A percentile compares a stretch with the other conserved stretches of the same genome.
phyloP scores from a whole-genome alignment of 805 yeast genomes.

The Wickerhamiella nectarea region DNA sequence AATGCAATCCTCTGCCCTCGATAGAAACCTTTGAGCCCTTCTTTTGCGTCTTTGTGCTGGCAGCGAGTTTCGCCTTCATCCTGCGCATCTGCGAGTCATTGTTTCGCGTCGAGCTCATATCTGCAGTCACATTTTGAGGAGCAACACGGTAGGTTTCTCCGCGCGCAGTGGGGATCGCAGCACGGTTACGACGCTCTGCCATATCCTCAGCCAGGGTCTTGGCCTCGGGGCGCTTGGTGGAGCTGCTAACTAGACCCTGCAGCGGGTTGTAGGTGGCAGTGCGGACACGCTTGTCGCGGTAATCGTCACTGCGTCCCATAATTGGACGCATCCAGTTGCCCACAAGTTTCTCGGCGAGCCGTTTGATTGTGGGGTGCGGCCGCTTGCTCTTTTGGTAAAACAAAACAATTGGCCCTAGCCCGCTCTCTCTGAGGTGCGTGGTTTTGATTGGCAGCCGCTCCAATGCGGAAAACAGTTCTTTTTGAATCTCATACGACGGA shows the following conservation, averaged over 20 bases:
- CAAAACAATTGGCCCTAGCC: slow-evolving; percentile 84
- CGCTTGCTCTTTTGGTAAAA: slow-evolving; percentile 83
- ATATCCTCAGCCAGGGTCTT: slow-evolving; percentile 65
- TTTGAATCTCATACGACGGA: slow-evolving; percentile 96
- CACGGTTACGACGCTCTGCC: slow-evolving; percentile 84
- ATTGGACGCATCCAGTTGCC: slow-evolving; percentile 99
- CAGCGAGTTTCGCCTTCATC: slow-evolving; percentile 45
- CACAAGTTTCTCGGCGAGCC: slow-evolving; percentile 77
- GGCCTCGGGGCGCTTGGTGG: slow-evolving; percentile 17
- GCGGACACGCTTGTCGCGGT: slow-evolving; percentile 69
- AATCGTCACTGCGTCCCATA: slow-evolving; percentile 87
- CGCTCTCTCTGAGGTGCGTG: slow-evolving; percentile 86
- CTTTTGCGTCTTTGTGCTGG: slow-evolving; percentile 31
- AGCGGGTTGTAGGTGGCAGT: slow-evolving; percentile 43
- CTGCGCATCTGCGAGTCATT: slow-evolving; percentile 71
- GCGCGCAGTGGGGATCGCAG: slow-evolving; percentile 88
- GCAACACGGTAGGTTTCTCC: slow-evolving; percentile 84
- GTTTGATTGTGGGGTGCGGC: slow-evolving; percentile 75
- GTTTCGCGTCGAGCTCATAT: slow-evolving; percentile 32
- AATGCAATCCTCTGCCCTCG: slow-evolving; percentile 44
- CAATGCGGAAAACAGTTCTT: slow-evolving; percentile 63
- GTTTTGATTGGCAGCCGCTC: slow-evolving; percentile 81
- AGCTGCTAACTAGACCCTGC: slow-evolving; percentile 12
- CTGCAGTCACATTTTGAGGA: slow-evolving; percentile 53
- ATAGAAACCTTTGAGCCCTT: slow-evolving; percentile 67